Base-by-base conservation (phyloP, 192 early-diverging fungal species). In the Coemansia sp. region DNA sequence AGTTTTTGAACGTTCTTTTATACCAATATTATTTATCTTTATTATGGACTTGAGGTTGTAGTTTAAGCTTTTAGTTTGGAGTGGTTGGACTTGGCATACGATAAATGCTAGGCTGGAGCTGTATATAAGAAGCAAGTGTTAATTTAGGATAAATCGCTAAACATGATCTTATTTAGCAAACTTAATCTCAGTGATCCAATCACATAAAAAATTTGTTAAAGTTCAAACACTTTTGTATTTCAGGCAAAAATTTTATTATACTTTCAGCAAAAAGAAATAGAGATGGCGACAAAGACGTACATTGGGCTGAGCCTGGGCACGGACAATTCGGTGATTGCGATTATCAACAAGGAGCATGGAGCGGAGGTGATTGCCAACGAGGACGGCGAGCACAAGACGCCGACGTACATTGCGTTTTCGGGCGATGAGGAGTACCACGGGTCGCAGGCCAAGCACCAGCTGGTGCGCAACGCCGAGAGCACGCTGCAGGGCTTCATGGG, bases 371-470 rank as follows among this genome's bases (percentile, higher is more conserved):
- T 98, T 73, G 97, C 97, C 68, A 97, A 98, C 85, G 94, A 95
- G 81, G 97, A 98, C 69, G 97, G 97, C 76, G 94, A 96, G 84
- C 84, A 95, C 61, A 92, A 93, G 79, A 97, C 95, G 69, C 93
- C 97, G 38, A 88, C 93, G 39, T 91, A 90, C 75, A 89, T 97
- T 65, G 93, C 94, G 63, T 96, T 96, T 86, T 88, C 89, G 0
- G 90, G 87, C 48, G 88, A 93, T 52, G 97, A 96, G 65, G 93
- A 93, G 84, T 90, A 93, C 75, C 81, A 72, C 61, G 75, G 82
- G 54, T 82, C 72, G 37, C 92, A 94, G 65, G 94, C 94, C 58
- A 88, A 90, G 76, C 79, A 86, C 68, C 93, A 95, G 84, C 85
- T 89, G 52, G 84, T 92, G 66, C 85, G 91, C 78, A 94, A 98